Conservation (phyloP, 176 grass and related monocot species). For the Raddia distichophylla region DNA sequence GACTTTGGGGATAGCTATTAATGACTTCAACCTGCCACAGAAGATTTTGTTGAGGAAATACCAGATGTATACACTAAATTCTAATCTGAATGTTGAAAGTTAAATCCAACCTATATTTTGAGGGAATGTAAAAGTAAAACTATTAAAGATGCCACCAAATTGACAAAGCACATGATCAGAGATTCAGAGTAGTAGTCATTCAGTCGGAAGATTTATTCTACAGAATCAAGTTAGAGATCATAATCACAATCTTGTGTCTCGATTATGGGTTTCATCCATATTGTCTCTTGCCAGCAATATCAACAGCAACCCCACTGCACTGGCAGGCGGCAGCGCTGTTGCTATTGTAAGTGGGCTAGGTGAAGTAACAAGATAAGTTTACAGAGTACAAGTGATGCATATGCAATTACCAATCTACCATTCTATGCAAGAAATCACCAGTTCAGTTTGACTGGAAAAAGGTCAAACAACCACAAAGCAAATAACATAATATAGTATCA, state of each 20-base stretch:
- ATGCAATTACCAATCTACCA: not conserved
- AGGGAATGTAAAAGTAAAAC: not conserved
- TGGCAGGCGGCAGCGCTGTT: not conserved
- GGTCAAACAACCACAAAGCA: not conserved
- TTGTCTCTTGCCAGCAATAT: not conserved
- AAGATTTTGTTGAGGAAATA: conserved; percentile 3
- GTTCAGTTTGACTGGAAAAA: not conserved
- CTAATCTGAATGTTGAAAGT: not conserved
- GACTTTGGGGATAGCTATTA: conserved; percentile 81
- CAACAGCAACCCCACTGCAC: not conserved
- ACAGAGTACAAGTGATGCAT: not conserved
- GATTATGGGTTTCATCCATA: not conserved
- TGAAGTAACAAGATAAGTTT: not conserved
- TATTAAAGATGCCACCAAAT: not conserved
- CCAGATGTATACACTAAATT: not conserved
- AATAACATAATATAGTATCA: conserved; percentile 7
- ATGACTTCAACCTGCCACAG: conserved; percentile 74
- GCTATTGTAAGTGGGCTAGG: not conserved
- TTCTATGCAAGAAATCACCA: not conserved
- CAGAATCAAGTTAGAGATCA: not conserved
- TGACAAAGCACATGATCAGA: not conserved
- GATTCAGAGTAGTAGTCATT: not conserved
- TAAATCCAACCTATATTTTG: not conserved
- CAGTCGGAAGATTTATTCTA: not conserved
- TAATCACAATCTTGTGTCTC: not conserved